Conservation (phyloP, 148 eudicot species). For the Arbutus unedo region DNA sequence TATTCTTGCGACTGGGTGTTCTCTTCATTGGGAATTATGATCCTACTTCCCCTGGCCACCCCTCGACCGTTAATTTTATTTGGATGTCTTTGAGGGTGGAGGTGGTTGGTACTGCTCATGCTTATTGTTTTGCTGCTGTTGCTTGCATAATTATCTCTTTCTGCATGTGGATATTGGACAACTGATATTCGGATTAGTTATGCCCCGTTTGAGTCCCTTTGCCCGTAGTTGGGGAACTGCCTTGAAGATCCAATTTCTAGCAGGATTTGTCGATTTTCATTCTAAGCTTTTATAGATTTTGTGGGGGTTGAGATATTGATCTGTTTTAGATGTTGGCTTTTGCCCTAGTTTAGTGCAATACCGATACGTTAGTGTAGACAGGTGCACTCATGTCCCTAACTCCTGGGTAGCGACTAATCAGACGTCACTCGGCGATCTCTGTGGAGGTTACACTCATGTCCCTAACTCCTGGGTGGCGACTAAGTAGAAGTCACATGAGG, state of each 20-base stretch:
- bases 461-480: background rate
- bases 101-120: slow-evolving; percentile 8
- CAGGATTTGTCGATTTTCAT: background rate
- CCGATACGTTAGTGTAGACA: background rate
- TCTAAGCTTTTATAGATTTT: background rate
- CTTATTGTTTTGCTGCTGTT: background rate
- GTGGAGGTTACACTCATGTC: background rate
- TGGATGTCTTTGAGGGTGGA: slow-evolving; percentile 15
- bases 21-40: slow-evolving; percentile 16
- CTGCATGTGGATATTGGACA: background rate
- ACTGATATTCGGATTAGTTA: background rate
- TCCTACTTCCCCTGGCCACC: slow-evolving; percentile 11
- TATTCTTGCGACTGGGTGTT: slow-evolving; percentile 2
- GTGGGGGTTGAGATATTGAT: background rate
- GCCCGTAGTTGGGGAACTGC: background rate
- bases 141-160: background rate
- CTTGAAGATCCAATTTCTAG: background rate
- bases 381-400: background rate
- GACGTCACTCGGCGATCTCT: background rate
- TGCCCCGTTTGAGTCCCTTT: background rate
- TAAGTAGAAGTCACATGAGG: background rate
- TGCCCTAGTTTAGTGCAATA: no score
- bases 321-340: no score
- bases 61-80: slow-evolving; percentile 8
- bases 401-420: background rate